Conservation (phyloP, 495 filamentous ascomycete species). For the Talaromyces adpressus region DNA sequence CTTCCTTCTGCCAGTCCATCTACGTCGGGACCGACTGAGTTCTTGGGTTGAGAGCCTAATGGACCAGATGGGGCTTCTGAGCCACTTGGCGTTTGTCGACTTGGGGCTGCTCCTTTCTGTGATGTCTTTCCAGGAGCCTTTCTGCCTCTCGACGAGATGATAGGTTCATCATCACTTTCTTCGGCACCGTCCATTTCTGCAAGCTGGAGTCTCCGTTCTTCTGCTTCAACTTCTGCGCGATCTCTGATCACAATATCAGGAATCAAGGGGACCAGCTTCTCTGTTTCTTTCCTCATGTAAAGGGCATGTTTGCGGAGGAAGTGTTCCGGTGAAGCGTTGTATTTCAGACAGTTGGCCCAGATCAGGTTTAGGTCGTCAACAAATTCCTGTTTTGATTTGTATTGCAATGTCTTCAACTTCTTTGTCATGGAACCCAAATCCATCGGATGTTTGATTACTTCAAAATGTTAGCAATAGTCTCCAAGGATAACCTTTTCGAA, state of each 20-base stretch:
- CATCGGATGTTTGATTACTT: slow-evolving; percentile 97
- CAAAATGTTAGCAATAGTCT: slow-evolving; percentile 1
- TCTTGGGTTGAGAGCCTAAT: slow-evolving; percentile 45
- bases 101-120: slow-evolving; percentile 66
- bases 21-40: slow-evolving; percentile 52
- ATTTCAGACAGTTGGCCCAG: slow-evolving; percentile 92
- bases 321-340: slow-evolving; percentile 85
- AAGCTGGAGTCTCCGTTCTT: slow-evolving; percentile 77
- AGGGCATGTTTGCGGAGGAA: slow-evolving; percentile 88
- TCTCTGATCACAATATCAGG: slow-evolving; percentile 86
- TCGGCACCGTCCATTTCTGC: slow-evolving; percentile 72
- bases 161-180: slow-evolving; percentile 96
- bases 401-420: slow-evolving; percentile 79
- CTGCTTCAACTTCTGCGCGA: slow-evolving; percentile 91
- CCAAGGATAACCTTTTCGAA: slow-evolving; percentile 4
- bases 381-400: slow-evolving; percentile 93
- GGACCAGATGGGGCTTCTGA: slow-evolving; percentile 66
- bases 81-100: slow-evolving; percentile 60
- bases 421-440: slow-evolving; percentile 97
- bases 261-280: slow-evolving; percentile 90
- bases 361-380: slow-evolving; percentile 89
- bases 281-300: slow-evolving; percentile 92
- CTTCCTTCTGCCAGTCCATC: slow-evolving; percentile 59
- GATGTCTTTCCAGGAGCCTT: slow-evolving; percentile 78
- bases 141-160: slow-evolving; percentile 92